A percentile compares a stretch with the other conserved stretches of the same genome.
These are phyloP conservation scores for Solanum virginianum DNA, from an alignment of 257 asterid species.

Conservation along the genomic window DNA sequence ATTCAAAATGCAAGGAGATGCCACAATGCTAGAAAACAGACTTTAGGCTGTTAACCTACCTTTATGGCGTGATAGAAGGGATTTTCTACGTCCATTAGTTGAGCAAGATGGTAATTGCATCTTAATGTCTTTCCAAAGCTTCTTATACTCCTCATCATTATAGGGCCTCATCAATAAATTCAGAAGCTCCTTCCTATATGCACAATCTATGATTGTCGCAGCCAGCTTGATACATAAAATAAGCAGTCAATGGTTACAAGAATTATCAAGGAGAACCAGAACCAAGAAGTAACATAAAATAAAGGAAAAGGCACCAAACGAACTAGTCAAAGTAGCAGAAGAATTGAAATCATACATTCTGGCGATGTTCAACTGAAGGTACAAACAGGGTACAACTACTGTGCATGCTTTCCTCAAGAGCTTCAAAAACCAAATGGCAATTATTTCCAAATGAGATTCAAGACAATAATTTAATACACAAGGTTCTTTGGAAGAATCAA, in stretches of 20 bases:
- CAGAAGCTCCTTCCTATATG: slow-evolving; percentile 15
- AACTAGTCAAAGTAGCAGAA: not conserved
- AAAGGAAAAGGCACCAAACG: not conserved
- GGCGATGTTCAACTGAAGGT: not conserved
- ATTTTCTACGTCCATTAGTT: not conserved
- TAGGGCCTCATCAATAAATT: slow-evolving; percentile 15
- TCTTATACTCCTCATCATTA: slow-evolving; percentile 15
- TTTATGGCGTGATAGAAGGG: not conserved
- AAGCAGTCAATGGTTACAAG: not conserved
- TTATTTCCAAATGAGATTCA: not conserved
- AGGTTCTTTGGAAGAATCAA: not conserved
- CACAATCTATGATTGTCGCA: not conserved
- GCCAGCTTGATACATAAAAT: slow-evolving; percentile 19
- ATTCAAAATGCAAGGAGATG: not conserved
- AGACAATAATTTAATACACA: not conserved
- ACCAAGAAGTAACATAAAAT: not conserved
- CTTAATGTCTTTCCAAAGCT: slow-evolving; percentile 13
- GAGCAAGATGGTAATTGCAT: not conserved
- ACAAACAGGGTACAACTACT: slow-evolving; percentile 1
- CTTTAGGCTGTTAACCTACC: not conserved
- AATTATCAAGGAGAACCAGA: not conserved
- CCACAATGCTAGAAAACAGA: not conserved
- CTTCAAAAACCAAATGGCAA: not conserved
- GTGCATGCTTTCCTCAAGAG: not conserved
- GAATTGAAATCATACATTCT: slow-evolving; percentile 1